Evolutionary conservation across 768 basidiomycete genomes (phyloP), one percentile per base, ranked within the genome.

Genomic region (Tephrocybe sp.): DNA sequence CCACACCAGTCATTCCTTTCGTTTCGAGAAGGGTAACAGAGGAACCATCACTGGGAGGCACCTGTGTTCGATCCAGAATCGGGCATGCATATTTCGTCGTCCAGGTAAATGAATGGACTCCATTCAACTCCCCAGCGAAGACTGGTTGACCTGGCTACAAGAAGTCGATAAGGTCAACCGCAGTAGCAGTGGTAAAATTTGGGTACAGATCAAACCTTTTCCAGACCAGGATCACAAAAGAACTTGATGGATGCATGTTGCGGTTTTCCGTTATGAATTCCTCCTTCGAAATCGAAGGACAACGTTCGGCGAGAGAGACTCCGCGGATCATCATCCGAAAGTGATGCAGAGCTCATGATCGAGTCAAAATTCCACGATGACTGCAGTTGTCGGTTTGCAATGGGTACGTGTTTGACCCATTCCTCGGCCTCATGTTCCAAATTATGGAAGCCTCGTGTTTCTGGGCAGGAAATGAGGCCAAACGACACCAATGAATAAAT

Each of bases 51-150:
- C n/a, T n/a, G n/a, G n/a, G n/a, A 37, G 33, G 24, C 11, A 8
- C 3, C 18, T 27, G 30, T 6, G 18, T 38, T 18, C 27, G 13
- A 24, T 40, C 18, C 16, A 13, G 16, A 29, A 42, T 37, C 50
- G 66, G 66, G 25, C 68, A 69, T 13, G 57, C 68, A 48, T 66
- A 53, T 38, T 52, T 62, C 27, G 64, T 65, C 8, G 45, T 45
- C 68, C 64, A 65, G 16, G 41, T 30, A 39, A 67, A 62, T 9
- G 55, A 57, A 56, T 59, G 58, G 13, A 57, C 43, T 1, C 54
- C 62, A 8, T 47, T 18, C 12, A 36, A 34, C 24, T 64, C 60
- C 11, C 45, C 42, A 11, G 53, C 13, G 36, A 58, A 63, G 25
- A 19, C 27, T 8, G 63, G 33, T 3, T 41, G 44, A 37, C 59